phyloP scores from a whole-genome alignment of 768 basidiomycete genomes.

The Mycena polygramma region DNA sequence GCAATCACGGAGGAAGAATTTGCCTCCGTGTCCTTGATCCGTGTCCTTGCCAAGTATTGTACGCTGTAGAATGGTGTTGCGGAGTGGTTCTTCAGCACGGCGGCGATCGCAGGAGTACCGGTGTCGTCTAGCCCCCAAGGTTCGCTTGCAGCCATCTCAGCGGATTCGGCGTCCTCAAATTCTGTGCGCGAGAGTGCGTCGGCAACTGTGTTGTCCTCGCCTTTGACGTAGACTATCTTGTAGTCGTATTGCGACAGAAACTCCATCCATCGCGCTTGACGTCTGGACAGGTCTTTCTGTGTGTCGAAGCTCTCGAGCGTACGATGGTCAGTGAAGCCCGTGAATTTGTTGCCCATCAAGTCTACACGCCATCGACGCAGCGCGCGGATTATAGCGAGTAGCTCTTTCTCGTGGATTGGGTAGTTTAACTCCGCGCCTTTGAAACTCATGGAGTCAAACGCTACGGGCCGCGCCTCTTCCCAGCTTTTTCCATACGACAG shows the following conservation, averaged over 20 bases:
- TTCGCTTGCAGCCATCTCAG: constrained; percentile 43
- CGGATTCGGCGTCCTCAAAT: constrained; percentile 42
- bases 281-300: too few species aligned
- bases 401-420: constrained; percentile 47
- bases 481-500: constrained; percentile 43
- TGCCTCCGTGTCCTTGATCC: not conserved
- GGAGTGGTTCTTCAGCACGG: too few species aligned
- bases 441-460: constrained; percentile 40
- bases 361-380: not conserved
- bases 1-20: not conserved
- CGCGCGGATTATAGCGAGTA: constrained; percentile 37
- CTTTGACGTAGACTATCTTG: too few species aligned
- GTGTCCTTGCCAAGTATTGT: not conserved
- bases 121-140: not conserved
- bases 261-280: too few species aligned
- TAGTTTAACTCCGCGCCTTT: constrained; percentile 45
- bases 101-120: not conserved
- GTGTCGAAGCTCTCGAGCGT: constrained; percentile 1
- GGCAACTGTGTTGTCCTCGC: too few species aligned
- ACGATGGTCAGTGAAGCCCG: not conserved
- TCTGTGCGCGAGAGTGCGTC: too few species aligned
- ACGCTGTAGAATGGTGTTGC: too few species aligned
- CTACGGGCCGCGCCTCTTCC: constrained; percentile 46
- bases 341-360: not conserved
- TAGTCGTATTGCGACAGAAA: too few species aligned